Conservation (phyloP, 2,329 filamentous ascomycete species). For the Diplodia mutila region DNA sequence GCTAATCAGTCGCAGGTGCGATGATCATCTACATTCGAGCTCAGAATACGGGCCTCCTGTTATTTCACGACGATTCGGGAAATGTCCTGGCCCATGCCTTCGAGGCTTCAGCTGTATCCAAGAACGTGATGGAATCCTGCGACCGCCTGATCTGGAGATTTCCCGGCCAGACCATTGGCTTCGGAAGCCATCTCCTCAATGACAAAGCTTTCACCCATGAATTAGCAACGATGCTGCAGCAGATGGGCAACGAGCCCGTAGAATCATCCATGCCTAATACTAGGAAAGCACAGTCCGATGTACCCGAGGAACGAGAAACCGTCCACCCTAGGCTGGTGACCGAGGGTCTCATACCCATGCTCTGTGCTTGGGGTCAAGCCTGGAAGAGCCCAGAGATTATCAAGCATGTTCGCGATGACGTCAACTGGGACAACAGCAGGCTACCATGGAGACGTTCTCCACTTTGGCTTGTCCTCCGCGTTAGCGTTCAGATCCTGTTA, state of each 20-base stretch:
- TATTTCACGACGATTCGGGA: constrained; percentile 35
- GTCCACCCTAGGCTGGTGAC: constrained; percentile 56
- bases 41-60: constrained; percentile 54
- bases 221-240: constrained; percentile 40
- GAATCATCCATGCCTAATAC: background rate
- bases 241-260: constrained; percentile 42
- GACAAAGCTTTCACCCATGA: constrained; percentile 30
- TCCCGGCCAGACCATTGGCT: constrained; percentile 45
- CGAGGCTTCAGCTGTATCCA: constrained; percentile 50
- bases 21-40: constrained; percentile 43
- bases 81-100: constrained; percentile 49
- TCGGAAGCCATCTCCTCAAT: constrained; percentile 35
- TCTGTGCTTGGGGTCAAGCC: background rate
- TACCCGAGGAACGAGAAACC: constrained; percentile 55
- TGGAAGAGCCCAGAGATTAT: constrained; percentile 36
- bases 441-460: constrained; percentile 55
- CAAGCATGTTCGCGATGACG: constrained; percentile 58
- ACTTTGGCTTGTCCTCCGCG: constrained; percentile 57
- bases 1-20: background rate
- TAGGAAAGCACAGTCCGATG: constrained; percentile 44
- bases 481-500: constrained; percentile 46
- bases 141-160: constrained; percentile 51
- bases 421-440: constrained; percentile 44
- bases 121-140: constrained; percentile 41
- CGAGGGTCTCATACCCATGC: constrained; percentile 47